Evolutionary conservation across 208 protist species (phyloP).

Genomic region (Leishmania tropica): DNA sequence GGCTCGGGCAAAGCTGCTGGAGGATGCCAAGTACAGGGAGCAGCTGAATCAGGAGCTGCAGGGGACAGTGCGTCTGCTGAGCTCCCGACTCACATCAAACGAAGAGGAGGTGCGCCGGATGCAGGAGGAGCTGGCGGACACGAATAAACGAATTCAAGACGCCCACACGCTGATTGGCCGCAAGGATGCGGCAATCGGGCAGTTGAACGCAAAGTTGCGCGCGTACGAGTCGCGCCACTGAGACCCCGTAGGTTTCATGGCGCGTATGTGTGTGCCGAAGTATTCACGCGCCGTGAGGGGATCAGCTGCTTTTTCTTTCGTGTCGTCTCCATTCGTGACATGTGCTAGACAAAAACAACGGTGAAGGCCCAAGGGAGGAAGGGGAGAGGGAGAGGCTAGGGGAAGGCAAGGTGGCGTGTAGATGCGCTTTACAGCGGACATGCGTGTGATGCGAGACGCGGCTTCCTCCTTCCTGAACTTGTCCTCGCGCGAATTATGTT

Average conservation of each 20-base stretch:
- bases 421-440: not conserved
- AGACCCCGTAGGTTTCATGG: not conserved
- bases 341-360: not conserved
- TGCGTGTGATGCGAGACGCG: not conserved
- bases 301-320: not conserved
- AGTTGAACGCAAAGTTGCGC: conserved; percentile 80
- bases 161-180: conserved; percentile 77
- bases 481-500: not conserved
- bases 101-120: conserved; percentile 78
- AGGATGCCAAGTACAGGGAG: conserved; percentile 73
- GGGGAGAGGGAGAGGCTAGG: not conserved
- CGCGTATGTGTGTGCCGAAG: not conserved
- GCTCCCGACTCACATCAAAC: conserved; percentile 61
- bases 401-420: not conserved
- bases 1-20: conserved; percentile 58
- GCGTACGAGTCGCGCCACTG: conserved; percentile 71
- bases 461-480: not conserved
- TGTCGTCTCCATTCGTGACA: not conserved
- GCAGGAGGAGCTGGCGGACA: conserved; percentile 78
- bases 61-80: conserved; percentile 82
- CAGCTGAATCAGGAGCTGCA: conserved; percentile 83
- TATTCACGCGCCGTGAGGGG: not conserved
- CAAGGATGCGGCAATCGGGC: conserved; percentile 83
- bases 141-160: conserved; percentile 73
- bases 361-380: not conserved